Percentiles rank a stretch among this genome's conserved stretches.
phyloP scores from a whole-genome alignment of 768 basidiomycete genomes.

The Suillus subluteus region DNA sequence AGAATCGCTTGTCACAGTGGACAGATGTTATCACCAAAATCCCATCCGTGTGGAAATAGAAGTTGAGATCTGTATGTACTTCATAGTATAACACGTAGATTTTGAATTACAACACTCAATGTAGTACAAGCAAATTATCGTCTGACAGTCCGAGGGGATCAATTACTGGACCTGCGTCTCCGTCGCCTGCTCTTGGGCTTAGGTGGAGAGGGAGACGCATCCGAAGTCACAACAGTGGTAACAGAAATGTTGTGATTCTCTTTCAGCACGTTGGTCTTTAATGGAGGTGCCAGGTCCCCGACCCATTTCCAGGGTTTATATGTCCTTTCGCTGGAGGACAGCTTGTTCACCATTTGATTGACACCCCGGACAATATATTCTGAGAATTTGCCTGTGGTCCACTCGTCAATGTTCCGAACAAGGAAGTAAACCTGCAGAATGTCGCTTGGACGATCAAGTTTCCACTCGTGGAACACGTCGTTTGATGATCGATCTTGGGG shows the following conservation, averaged over 20 bases:
- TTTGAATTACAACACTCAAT: conserved; percentile 11
- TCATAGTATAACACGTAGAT: conserved; percentile 17
- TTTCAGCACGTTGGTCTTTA: conserved; percentile 30
- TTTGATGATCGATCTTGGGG: conserved; percentile 19
- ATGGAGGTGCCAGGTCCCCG: conserved; percentile 33
- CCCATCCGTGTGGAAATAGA: conserved; percentile 77
- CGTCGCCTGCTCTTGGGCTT: conserved; percentile 33
- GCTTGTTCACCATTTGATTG: conserved; percentile 37
- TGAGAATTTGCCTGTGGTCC: conserved; percentile 50
- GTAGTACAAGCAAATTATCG: conserved; percentile 13
- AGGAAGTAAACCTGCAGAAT: conserved; percentile 55
- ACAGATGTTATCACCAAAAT: conserved; percentile 66
- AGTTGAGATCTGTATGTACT: conserved; percentile 7
- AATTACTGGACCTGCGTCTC: conserved; percentile 33
- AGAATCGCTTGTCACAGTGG: conserved; percentile 73
- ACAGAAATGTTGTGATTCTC: conserved; percentile 39
- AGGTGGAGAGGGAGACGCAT: conserved; percentile 27
- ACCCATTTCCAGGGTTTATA: conserved; percentile 55
- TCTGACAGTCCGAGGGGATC: neutral
- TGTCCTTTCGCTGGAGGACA: conserved; percentile 34
- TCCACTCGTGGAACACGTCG: conserved; percentile 51
- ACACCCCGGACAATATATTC: conserved; percentile 44
- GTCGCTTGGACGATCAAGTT: conserved; percentile 45
- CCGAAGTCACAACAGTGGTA: conserved; percentile 30
- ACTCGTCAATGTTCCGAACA: conserved; percentile 55